phyloP scores from a whole-genome alignment of 306 rosid species.

The Cyclanthera cordifolia region DNA sequence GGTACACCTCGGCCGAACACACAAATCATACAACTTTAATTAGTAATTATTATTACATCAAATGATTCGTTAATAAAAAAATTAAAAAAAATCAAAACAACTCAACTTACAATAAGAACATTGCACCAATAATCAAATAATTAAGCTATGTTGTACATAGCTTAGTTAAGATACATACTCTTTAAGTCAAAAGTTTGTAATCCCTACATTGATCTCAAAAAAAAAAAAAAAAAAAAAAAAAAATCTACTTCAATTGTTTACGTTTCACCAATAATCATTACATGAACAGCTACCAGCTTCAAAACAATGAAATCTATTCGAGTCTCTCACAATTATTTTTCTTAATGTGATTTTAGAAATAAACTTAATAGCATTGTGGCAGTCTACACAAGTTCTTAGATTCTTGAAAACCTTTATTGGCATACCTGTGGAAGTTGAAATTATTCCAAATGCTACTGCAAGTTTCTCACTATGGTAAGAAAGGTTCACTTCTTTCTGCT shows the following conservation, averaged over 20 bases:
- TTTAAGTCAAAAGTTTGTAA: too few species aligned
- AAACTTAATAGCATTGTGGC: conserved; percentile 47
- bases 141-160: too few species aligned
- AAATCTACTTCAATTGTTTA: not conserved
- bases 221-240: not conserved
- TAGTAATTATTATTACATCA: too few species aligned
- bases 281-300: conserved; percentile 46
- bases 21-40: too few species aligned
- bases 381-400: conserved; percentile 59
- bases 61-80: too few species aligned
- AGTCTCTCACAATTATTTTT: conserved; percentile 44
- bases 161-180: too few species aligned
- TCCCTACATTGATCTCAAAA: too few species aligned
- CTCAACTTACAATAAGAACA: too few species aligned
- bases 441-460: conserved; percentile 56
- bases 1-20: too few species aligned
- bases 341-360: conserved; percentile 37
- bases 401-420: conserved; percentile 50
- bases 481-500: conserved; percentile 59
- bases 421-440: conserved; percentile 50
- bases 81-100: too few species aligned
- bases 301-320: conserved; percentile 63
- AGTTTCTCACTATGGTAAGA: conserved; percentile 59
- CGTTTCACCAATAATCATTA: conserved; percentile 35
- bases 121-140: too few species aligned